Conservation (phyloP, 768 basidiomycete species). For the Tylopilus subfusipes region DNA sequence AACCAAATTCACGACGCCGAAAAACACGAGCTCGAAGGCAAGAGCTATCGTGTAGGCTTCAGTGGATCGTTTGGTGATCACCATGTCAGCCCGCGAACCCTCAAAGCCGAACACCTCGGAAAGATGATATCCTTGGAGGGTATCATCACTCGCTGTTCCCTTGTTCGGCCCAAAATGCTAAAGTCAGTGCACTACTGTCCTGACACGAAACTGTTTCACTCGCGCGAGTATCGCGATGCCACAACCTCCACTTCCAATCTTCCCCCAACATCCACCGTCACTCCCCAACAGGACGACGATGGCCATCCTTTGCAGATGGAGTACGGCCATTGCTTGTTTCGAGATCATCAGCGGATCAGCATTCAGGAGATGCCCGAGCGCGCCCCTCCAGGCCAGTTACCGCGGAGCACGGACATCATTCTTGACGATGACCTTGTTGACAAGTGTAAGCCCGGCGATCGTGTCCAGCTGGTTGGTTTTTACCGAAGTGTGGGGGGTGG, state of each 20-base stretch:
- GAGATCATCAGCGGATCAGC: slow-evolving; percentile 95
- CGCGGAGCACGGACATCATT: slow-evolving; percentile 93
- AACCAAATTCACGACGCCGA: slow-evolving; percentile 69
- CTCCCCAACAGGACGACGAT: slow-evolving; percentile 90
- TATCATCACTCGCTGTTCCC: slow-evolving; percentile 96
- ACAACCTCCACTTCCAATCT: slow-evolving; percentile 82
- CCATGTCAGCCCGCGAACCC: slow-evolving; percentile 91
- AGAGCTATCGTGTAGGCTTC: slow-evolving; percentile 83
- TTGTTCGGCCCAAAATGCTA: slow-evolving; percentile 98
- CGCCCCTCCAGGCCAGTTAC: slow-evolving; percentile 94
- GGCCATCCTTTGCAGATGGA: slow-evolving; percentile 86
- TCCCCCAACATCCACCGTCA: slow-evolving; percentile 80
- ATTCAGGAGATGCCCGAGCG: slow-evolving; percentile 99
- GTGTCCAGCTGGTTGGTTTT: slow-evolving; percentile 93
- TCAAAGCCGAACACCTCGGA: slow-evolving; percentile 83
- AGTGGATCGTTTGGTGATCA: slow-evolving; percentile 98
- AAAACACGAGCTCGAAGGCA: slow-evolving; percentile 79
- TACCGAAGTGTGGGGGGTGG: slow-evolving; percentile 95
- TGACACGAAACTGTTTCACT: slow-evolving; percentile 79
- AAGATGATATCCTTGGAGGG: slow-evolving; percentile 98
- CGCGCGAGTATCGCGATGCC: slow-evolving; percentile 89
- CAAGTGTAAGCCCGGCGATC: slow-evolving; percentile 95
- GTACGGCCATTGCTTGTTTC: slow-evolving; percentile 86
- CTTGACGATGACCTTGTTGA: slow-evolving; percentile 97
- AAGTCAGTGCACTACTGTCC: slow-evolving; percentile 95